Evolutionary conservation across 163 green algal genomes (phyloP).

Genomic region (Prototheca stagnorum): DNA sequence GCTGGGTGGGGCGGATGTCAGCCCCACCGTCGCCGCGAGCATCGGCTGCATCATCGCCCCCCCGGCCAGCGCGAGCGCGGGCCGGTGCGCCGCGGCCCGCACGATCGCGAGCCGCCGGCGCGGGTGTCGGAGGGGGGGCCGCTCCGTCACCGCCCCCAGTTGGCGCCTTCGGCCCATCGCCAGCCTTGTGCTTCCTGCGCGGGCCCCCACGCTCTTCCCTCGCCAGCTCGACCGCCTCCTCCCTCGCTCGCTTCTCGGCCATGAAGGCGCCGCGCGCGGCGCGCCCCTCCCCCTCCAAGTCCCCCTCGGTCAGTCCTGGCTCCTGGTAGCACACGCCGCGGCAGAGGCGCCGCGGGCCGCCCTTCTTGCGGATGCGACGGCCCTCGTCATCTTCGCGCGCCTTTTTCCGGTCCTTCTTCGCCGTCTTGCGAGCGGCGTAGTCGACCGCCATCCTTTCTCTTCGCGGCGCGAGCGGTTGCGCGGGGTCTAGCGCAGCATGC

Average conservation of each 20-base stretch:
- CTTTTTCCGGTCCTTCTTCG: slow-evolving; percentile 37
- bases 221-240: neutral
- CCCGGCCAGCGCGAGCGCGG: too few species aligned
- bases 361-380: slow-evolving; percentile 18
- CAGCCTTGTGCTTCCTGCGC: neutral
- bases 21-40: too few species aligned
- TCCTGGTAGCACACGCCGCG: slow-evolving; percentile 34
- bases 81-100: too few species aligned
- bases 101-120: neutral
- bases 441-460: slow-evolving; percentile 33
- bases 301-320: slow-evolving; percentile 28
- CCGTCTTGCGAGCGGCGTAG: slow-evolving; percentile 35
- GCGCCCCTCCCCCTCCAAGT: slow-evolving; percentile 11
- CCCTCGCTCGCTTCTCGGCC: neutral
- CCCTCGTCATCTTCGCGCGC: slow-evolving; percentile 4
- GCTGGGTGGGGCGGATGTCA: too few species aligned
- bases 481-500: too few species aligned
- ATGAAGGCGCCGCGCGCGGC: neutral
- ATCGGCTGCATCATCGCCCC: too few species aligned
- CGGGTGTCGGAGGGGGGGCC: neutral
- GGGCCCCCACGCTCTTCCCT: neutral
- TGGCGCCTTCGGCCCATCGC: neutral
- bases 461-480: too few species aligned
- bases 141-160: neutral
- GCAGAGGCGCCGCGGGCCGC: slow-evolving; percentile 23